Percentiles rank a stretch among this genome's conserved stretches.
phyloP scores from a whole-genome alignment of 2,329 filamentous ascomycete species.

The Pseudohalonectria lignicola region DNA sequence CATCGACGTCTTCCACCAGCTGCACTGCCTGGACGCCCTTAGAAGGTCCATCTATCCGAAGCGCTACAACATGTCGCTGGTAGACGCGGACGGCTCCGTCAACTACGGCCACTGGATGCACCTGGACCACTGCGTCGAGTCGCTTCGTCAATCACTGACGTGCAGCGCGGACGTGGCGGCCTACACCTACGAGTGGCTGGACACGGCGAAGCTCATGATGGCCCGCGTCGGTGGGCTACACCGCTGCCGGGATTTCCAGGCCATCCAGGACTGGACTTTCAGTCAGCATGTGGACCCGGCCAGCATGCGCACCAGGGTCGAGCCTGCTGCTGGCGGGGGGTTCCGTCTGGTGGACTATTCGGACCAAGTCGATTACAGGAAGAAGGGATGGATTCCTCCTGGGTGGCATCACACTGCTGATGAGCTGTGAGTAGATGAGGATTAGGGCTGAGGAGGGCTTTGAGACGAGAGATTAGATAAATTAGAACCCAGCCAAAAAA shows the following conservation, averaged over 20 bases:
- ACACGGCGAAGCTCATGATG: background rate
- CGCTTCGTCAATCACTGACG: background rate
- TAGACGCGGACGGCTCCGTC: background rate
- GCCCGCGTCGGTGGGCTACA: background rate
- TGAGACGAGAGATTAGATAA: too few species aligned
- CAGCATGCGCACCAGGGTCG: background rate
- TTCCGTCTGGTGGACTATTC: background rate
- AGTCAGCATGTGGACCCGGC: background rate
- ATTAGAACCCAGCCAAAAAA: too few species aligned
- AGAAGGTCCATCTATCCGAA: background rate
- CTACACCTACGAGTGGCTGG: background rate
- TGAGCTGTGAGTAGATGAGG: background rate
- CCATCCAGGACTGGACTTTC: background rate
- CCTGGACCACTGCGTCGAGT: constrained; percentile 1
- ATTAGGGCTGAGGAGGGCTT: too few species aligned
- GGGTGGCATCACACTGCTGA: background rate
- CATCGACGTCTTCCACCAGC: constrained; percentile 1
- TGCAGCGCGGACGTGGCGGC: background rate
- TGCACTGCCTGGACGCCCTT: background rate
- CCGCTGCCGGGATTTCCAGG: background rate
- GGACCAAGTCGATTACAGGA: background rate
- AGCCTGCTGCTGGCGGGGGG: background rate
- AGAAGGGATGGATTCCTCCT: background rate
- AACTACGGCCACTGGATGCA: background rate
- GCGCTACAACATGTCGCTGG: background rate